Evolutionary conservation across 345 rosid species (phyloP), one percentile per base, ranked within the genome.

Genomic region (Aquilaria malaccensis): DNA sequence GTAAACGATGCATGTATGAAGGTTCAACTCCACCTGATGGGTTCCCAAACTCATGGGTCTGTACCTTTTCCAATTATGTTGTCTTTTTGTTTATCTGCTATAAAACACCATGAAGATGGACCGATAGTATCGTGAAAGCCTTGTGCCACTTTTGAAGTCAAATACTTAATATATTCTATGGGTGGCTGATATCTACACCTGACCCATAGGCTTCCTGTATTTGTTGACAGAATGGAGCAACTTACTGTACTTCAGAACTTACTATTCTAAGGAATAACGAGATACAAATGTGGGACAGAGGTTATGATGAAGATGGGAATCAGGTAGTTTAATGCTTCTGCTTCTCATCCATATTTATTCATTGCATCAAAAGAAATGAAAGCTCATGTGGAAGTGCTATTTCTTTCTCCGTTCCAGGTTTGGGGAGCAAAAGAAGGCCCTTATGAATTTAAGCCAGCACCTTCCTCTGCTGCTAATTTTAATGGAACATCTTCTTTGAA

Each of bases 41-140:
- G 65, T 90, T 79, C 67, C 95, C 97, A 50, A 91, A 85, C 76
- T 77, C 97, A 60, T 87, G 91, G 97, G 97, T 87, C 72, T 65
- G 61, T 62, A 47, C 62, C 61, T 53, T 51, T 52, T 60, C 30
- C 45, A 32, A 54, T 9, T 48, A 62, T 14, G 50, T 43, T 30
- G 33, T 56, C 55, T 22, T 59, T 48, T 29, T 2, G 15, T 63
- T 10, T 3, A 48, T 30, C 33, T 50, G 15, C 12, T 50, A 29
- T 61, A 15, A 48, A 3, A 37, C 7, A 37, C 7, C 43, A 37
- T 37, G 43, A 37, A 37, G 43, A 37, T 37, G 4, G 1, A 37
- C 7, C 43, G 7, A 9, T 37, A 37, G 43, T 3, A 37, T 37
- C 43, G 7, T 37, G 43, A 37, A 22, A 37, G 4, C 43, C 43